A percentile compares a stretch with the other conserved stretches of the same genome.
Evolutionary conservation across 495 filamentous ascomycete genomes (phyloP).

Genomic region (Lasiosphaeria hispida): DNA sequence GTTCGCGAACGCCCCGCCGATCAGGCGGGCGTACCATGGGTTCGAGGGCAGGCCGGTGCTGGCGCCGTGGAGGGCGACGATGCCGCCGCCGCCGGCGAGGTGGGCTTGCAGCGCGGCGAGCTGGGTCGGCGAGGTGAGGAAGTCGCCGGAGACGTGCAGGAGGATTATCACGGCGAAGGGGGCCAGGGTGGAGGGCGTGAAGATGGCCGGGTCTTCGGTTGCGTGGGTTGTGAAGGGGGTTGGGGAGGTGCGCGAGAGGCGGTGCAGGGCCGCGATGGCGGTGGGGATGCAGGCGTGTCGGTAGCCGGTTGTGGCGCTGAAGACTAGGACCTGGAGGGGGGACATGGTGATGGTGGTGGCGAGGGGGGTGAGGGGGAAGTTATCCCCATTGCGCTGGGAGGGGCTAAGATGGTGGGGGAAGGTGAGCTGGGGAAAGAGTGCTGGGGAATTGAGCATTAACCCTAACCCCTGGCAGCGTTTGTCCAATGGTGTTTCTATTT

Average conservation of each 20-base stretch:
- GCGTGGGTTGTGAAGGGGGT: constrained; percentile 23
- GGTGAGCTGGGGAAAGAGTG: too few species aligned
- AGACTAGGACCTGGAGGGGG: constrained; percentile 29
- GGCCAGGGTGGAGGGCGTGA: constrained; percentile 25
- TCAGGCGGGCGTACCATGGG: constrained; percentile 33
- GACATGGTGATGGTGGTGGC: not conserved
- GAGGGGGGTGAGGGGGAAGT: not conserved
- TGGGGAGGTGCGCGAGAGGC: constrained; percentile 6
- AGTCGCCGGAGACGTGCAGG: constrained; percentile 36
- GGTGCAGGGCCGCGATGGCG: constrained; percentile 27
- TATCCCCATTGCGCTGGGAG: not conserved
- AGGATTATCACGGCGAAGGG: constrained; percentile 35
- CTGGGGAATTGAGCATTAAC: too few species aligned
- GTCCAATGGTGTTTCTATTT: too few species aligned
- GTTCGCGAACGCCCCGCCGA: constrained; percentile 36
- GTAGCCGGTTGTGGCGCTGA: constrained; percentile 35
- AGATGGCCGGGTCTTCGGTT: constrained; percentile 33
- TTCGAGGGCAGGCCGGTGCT: constrained; percentile 28
- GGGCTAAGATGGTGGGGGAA: too few species aligned
- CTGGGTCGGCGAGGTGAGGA: constrained; percentile 27
- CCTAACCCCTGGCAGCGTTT: too few species aligned
- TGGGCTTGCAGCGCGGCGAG: constrained; percentile 30
- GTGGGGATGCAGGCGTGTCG: constrained; percentile 38
- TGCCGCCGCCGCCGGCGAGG: constrained; percentile 31
- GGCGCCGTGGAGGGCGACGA: constrained; percentile 41